Conservation (phyloP, 2,329 filamentous ascomycete genomes). For the Westerdykella sp. region DNA sequence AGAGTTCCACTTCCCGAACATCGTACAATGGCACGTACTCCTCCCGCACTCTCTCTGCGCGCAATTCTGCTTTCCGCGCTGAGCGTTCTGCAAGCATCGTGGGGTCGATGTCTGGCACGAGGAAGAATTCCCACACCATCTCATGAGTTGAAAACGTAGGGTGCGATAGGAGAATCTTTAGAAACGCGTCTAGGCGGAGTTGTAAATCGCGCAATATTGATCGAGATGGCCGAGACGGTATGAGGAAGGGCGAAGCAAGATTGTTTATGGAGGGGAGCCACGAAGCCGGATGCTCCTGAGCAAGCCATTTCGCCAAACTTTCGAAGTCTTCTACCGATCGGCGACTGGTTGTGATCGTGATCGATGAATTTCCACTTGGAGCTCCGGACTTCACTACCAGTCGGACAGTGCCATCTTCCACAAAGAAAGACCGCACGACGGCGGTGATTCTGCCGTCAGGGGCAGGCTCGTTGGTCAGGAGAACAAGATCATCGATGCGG, state of each 20-base stretch:
- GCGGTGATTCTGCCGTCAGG: slow-evolving; percentile 79
- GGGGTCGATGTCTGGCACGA: slow-evolving; percentile 87
- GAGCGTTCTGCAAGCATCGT: slow-evolving; percentile 87
- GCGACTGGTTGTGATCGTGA: slow-evolving; percentile 90
- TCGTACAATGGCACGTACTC: slow-evolving; percentile 78
- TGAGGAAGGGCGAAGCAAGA: slow-evolving; percentile 81
- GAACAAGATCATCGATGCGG: slow-evolving; percentile 85
- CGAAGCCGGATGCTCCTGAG: slow-evolving; percentile 86
- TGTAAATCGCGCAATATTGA: slow-evolving; percentile 84
- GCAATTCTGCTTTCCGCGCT: slow-evolving; percentile 74
- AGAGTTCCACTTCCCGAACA: slow-evolving; percentile 83
- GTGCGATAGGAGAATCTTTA: slow-evolving; percentile 79
- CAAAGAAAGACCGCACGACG: slow-evolving; percentile 91
- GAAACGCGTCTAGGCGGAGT: slow-evolving; percentile 75
- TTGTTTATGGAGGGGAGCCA: slow-evolving; percentile 80
- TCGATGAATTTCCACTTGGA: slow-evolving; percentile 71
- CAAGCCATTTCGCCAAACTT: slow-evolving; percentile 74
- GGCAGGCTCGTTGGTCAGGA: slow-evolving; percentile 63
- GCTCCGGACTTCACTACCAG: slow-evolving; percentile 92
- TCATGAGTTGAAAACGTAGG: slow-evolving; percentile 94
- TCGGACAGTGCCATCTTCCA: slow-evolving; percentile 89
- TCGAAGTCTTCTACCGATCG: slow-evolving; percentile 86
- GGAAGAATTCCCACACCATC: slow-evolving; percentile 97
- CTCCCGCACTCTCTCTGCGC: slow-evolving; percentile 78
- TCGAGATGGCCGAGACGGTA: slow-evolving; percentile 85